Conservation (phyloP, 441 rosid genomes). For the Viola pubescens region DNA sequence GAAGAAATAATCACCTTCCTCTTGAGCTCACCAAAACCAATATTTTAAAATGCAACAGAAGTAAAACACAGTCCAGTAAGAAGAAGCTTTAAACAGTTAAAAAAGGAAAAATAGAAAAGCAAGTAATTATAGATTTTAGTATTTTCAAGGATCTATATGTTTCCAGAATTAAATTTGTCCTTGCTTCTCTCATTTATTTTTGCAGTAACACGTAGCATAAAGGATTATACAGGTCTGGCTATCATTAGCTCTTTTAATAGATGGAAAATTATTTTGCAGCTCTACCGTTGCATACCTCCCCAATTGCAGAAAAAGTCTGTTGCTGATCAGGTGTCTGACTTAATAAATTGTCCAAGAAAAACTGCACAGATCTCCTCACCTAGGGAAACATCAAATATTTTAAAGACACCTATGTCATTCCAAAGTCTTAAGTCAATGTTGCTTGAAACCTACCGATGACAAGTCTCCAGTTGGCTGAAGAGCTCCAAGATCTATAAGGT, state of each 20-base stretch:
- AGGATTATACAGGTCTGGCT: background rate
- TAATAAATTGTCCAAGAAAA: conserved; percentile 71
- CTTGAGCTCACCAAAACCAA: no score
- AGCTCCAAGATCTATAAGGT: conserved; percentile 82
- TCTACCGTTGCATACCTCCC: conserved; percentile 50
- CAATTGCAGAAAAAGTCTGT: conserved; percentile 77
- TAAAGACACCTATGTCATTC: background rate
- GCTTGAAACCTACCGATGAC: conserved; percentile 48
- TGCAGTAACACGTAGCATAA: no score
- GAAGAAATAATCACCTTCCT: no score
- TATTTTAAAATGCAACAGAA: no score
- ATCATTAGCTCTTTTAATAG: conserved; percentile 3
- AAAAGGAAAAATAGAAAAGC: no score
- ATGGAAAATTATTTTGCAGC: background rate
- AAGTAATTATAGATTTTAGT: no score
- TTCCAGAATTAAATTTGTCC: background rate
- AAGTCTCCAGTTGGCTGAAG: conserved; percentile 94
- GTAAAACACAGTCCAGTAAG: no score
- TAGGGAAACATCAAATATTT: conserved; percentile 18
- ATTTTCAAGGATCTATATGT: background rate
- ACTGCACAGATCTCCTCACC: conserved; percentile 97
- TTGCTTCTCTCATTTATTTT: no score
- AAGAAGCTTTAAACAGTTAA: no score
- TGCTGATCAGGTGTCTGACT: conserved; percentile 79
- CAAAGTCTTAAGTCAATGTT: background rate